Evolutionary conservation across 2,329 filamentous ascomycete species (phyloP).

Genomic region (Furcasterigmium furcatum): DNA sequence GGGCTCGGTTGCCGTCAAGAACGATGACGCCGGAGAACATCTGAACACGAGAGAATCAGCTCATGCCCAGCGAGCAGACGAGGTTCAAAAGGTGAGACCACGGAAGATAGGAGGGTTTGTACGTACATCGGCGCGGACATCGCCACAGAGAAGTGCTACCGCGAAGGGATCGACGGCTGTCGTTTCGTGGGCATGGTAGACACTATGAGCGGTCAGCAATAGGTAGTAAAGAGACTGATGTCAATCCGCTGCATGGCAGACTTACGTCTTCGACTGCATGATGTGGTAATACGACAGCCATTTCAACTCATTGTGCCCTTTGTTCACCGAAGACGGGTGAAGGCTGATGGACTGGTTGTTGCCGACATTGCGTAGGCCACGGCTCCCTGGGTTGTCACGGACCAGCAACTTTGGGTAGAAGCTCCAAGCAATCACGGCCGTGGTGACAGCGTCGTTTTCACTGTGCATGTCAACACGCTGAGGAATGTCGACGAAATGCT

Average conservation of each 20-base stretch:
- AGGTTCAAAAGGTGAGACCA: not conserved
- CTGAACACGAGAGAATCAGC: conserved; percentile 32
- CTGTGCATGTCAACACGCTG: conserved; percentile 72
- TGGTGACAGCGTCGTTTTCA: conserved; percentile 73
- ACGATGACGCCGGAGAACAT: conserved; percentile 85
- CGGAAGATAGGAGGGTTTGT: not conserved
- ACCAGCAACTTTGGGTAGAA: conserved; percentile 93
- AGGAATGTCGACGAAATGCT: conserved; percentile 80
- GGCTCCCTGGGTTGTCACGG: conserved; percentile 65
- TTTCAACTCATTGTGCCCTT: conserved; percentile 61
- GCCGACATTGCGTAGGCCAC: conserved; percentile 84
- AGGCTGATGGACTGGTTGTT: conserved; percentile 91
- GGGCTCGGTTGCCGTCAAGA: conserved; percentile 81
- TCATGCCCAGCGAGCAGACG: no score
- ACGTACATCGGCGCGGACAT: conserved; percentile 78
- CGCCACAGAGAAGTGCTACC: conserved; percentile 80
- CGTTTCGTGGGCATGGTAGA: conserved; percentile 89
- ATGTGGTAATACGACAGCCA: conserved; percentile 97
- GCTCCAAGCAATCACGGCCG: conserved; percentile 84
- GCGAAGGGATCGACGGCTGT: conserved; percentile 78
- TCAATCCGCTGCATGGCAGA: no score
- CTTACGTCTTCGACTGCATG: conserved; percentile 83
- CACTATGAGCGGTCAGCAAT: conserved; percentile 38
- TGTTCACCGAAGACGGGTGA: conserved; percentile 88
- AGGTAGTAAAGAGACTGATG: no score